Evolutionary conservation across 176 grass and related monocot species (phyloP), one percentile per base, ranked within the genome.

Genomic region (Raddia distichophylla): DNA sequence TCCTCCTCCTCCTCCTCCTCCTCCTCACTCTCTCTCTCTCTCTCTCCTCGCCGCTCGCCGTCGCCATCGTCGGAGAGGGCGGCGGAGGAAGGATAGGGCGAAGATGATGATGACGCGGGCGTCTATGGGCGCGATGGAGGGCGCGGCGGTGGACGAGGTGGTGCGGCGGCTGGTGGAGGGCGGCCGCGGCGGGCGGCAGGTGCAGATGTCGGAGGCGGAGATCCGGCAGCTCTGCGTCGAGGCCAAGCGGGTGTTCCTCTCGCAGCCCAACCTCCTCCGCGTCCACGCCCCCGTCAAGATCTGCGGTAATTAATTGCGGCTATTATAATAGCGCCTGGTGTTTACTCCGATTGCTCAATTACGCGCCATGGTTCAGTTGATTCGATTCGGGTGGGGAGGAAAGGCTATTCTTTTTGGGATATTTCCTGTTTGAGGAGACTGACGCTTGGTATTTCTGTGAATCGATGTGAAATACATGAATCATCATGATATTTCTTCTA

Each of bases 141-240:
- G 84, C 16, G 67, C 84, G 45, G 91, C 82, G 67, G 73, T 97
- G 81, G 94, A 97, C 76, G 89, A 97, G 69, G 63, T 94, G 17
- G 78, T 97, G 57, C 84, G 87, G 43, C 87, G 94, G 44, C 74
- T 97, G 20, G 61, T 92, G 8, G 90, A 92, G 37, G 93, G 89
- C 35, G 91, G 91, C 73, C 80, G 89, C 49, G 72, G 74, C 22
- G 87, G 90, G 14, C 83, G 81, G 61, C 94, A 94, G 91, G 94
- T 97, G 43, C 85, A 89, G 82, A 84, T 97, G 33, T 97, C 92
- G 27, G 94, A 97, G 88, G 85, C 91, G 79, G 94, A 94, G 91
- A 97, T 97, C 81, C 90, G 94, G n/a, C 91, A 92, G 83, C 94
- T 97, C 66, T 97, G 94, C 87, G 91, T 97, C 37, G 91, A 97